These are phyloP conservation scores for Blechomonas ayalai DNA, from an alignment of 208 protist species.

Conservation along the genomic window DNA sequence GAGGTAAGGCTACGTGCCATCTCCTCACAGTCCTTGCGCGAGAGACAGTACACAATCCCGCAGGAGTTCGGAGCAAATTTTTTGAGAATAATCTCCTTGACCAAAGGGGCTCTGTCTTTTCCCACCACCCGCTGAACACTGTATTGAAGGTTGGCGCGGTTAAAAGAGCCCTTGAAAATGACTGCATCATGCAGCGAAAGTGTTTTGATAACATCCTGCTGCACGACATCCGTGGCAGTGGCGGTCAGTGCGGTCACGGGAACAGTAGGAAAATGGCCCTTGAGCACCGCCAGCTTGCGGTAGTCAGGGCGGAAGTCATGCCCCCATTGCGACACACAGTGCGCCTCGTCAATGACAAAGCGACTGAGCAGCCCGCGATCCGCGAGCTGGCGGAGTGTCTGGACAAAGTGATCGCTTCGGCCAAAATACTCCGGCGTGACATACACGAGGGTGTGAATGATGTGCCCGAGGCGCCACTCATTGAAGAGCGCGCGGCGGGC, in stretches of 20 bases:
- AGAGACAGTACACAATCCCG: constrained; percentile 84
- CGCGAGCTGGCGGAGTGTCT: constrained; percentile 35
- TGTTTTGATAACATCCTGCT: constrained; percentile 82
- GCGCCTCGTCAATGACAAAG: constrained; percentile 94
- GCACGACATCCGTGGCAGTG: constrained; percentile 78
- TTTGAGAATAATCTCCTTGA: constrained; percentile 57
- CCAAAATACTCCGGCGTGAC: constrained; percentile 88
- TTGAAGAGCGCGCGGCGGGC: constrained; percentile 50
- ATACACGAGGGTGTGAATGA: constrained; percentile 73
- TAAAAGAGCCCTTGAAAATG: constrained; percentile 83
- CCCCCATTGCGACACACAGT: constrained; percentile 96
- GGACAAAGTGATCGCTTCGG: constrained; percentile 65
- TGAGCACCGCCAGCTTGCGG: constrained; percentile 68
- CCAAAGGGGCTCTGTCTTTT: constrained; percentile 29
- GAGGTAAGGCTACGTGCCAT: constrained; percentile 49
- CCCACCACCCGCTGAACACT: constrained; percentile 52
- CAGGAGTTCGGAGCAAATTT: constrained; percentile 56
- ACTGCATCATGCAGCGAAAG: constrained; percentile 49
- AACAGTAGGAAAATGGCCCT: constrained; percentile 44
- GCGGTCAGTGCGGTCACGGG: constrained; percentile 83
- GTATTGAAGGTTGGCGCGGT: constrained; percentile 68
- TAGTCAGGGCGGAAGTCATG: constrained; percentile 94
- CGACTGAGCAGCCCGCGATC: constrained; percentile 46
- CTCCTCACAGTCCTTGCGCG: constrained; percentile 76
- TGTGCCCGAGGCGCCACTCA: constrained; percentile 47